Percentiles rank a stretch among this genome's conserved stretches.
phyloP scores from a whole-genome alignment of 202 grass and related monocot genomes.

The Hordeum pubiflorum region DNA sequence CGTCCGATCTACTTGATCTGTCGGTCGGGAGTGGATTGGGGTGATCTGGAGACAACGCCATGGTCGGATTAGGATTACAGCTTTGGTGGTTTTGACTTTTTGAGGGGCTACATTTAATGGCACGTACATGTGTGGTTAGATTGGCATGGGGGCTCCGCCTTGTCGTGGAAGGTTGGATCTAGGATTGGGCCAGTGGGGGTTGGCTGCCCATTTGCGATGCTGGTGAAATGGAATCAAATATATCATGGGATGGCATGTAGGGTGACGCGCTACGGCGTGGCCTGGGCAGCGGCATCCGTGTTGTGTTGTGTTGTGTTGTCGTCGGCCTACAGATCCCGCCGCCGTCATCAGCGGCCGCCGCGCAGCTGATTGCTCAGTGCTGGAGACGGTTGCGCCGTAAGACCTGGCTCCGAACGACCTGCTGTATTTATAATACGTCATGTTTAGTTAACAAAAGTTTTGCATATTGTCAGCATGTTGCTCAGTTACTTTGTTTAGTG shows the following conservation, averaged over 20 bases:
- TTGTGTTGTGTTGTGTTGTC: no score
- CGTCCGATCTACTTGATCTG: conserved; percentile 24
- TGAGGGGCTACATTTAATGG: not conserved
- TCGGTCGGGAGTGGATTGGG: not conserved
- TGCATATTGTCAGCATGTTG: not conserved
- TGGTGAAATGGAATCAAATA: not conserved
- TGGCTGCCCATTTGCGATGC: not conserved
- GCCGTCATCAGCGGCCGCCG: not conserved
- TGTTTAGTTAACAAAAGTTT: not conserved
- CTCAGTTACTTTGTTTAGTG: not conserved
- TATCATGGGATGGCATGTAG: not conserved
- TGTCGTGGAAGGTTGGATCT: not conserved
- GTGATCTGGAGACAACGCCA: not conserved
- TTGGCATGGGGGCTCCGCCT: not conserved
- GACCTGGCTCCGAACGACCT: not conserved
- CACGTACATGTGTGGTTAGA: not conserved
- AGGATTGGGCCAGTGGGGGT: not conserved
- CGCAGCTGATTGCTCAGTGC: not conserved
- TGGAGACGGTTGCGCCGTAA: no score
- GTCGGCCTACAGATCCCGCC: no score
- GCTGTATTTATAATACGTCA: not conserved
- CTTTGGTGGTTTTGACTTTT: not conserved
- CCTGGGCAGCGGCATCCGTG: not conserved
- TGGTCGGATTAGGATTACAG: not conserved
- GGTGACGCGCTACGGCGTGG: no score